Percentiles rank a stretch among this genome's conserved stretches.
Conservation (phyloP, 2,329 filamentous ascomycete genomes). For the Thielaviopsis populi region DNA sequence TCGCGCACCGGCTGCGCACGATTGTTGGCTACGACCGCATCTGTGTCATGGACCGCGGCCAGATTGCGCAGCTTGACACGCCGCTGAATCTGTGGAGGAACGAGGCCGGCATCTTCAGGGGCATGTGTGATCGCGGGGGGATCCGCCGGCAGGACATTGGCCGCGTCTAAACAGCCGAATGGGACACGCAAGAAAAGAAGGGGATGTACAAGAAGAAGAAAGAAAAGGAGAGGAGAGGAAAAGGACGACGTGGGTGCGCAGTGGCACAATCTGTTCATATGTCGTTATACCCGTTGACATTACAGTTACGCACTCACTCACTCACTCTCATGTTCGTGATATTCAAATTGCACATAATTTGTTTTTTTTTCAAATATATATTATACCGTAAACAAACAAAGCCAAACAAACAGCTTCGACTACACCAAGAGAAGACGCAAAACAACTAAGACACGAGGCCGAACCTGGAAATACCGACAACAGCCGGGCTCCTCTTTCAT, state of each 20-base stretch:
- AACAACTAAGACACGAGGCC: neutral
- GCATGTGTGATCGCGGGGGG: conserved; percentile 80
- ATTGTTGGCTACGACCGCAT: conserved; percentile 92
- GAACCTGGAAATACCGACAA: neutral
- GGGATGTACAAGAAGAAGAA: neutral
- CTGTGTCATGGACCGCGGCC: conserved; percentile 85
- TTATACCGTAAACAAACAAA: neutral
- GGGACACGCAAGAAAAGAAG: conserved; percentile 23
- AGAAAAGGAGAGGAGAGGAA: neutral
- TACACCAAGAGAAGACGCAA: neutral
- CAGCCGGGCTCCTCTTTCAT: neutral
- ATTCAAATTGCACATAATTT: neutral
- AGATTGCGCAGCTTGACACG: conserved; percentile 72
- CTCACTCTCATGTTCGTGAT: no score
- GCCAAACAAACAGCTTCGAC: neutral
- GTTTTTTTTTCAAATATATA: neutral
- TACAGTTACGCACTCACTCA: no score
- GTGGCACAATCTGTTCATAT: no score
- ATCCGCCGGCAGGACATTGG: conserved; percentile 45
- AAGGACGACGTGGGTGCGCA: neutral
- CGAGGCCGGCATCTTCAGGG: conserved; percentile 61
- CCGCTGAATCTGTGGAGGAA: conserved; percentile 57
- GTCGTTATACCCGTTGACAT: no score
- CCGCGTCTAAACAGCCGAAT: conserved; percentile 22
- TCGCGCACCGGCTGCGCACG: conserved; percentile 80